Percentiles rank a stretch among this genome's conserved stretches.
phyloP scores from a whole-genome alignment of 805 yeast species.

The Starmerella roubikii region DNA sequence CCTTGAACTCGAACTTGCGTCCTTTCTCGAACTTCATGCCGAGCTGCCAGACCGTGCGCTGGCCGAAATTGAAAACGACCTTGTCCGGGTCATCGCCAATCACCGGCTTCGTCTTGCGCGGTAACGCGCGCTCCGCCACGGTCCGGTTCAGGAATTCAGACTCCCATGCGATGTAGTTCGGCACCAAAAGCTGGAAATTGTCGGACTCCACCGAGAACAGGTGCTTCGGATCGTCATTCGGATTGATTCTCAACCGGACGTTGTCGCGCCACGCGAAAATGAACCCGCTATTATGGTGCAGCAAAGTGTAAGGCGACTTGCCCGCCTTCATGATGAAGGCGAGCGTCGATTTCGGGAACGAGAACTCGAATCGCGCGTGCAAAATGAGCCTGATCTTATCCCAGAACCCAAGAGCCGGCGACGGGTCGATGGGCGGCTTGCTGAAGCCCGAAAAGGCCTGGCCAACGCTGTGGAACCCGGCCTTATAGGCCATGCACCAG shows the following conservation, averaged over 20 bases:
- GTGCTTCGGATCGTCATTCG: conserved; percentile 50
- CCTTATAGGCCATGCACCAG: conserved; percentile 78
- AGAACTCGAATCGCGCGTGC: conserved; percentile 54
- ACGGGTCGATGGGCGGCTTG: conserved; percentile 81
- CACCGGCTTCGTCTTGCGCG: conserved; percentile 16
- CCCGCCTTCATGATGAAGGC: conserved; percentile 45
- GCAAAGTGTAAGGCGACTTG: conserved; percentile 60
- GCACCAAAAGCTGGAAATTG: conserved; percentile 55
- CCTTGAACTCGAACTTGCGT: conserved; percentile 23
- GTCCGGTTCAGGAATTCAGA: conserved; percentile 20
- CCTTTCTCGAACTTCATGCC: conserved; percentile 63
- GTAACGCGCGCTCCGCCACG: conserved; percentile 24
- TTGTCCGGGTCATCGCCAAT: conserved; percentile 28
- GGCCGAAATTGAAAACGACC: conserved; percentile 46
- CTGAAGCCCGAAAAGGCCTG: conserved; percentile 67
- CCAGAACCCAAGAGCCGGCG: conserved; percentile 81
- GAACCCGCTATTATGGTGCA: conserved; percentile 62
- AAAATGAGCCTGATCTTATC: conserved; percentile 66
- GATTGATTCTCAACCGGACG: conserved; percentile 48
- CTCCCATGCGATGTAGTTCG: conserved; percentile 47
- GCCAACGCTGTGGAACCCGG: conserved; percentile 71
- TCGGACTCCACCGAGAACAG: conserved; percentile 53
- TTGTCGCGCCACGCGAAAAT: conserved; percentile 54
- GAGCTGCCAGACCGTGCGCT: conserved; percentile 61
- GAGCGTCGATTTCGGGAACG: conserved; percentile 36